A percentile compares a stretch with the other conserved stretches of the same genome.
Evolutionary conservation across 257 asterid genomes (phyloP).

Genomic region (Cruciata laevipes): DNA sequence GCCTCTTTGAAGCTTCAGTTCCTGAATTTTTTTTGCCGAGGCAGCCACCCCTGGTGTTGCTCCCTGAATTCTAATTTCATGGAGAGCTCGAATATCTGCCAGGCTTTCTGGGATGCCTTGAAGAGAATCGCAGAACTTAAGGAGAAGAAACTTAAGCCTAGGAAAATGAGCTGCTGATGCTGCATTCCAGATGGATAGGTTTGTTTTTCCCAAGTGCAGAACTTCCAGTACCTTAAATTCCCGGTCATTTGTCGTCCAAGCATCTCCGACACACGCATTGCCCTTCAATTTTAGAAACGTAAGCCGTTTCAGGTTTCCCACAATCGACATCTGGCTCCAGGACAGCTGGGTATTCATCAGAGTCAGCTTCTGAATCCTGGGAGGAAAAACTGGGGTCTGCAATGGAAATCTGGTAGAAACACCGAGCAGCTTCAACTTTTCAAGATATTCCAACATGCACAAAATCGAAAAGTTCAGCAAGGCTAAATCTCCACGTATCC

Average conservation of each 20-base stretch:
- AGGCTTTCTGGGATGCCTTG: not conserved
- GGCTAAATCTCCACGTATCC: constrained; percentile 40
- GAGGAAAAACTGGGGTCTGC: not conserved
- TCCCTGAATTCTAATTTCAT: too few relatives aligned
- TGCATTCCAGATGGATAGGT: too few relatives aligned
- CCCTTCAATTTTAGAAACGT: too few relatives aligned
- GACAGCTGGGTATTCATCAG: not conserved
- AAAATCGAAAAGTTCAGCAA: constrained; percentile 33
- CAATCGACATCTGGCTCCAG: constrained; percentile 12
- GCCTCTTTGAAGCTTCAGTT: not conserved
- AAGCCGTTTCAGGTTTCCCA: constrained; percentile 4
- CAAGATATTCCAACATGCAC: constrained; percentile 32
- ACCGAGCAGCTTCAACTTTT: constrained; percentile 32
- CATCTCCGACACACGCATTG: too few relatives aligned
- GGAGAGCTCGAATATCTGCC: not conserved
- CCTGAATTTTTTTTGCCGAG: not conserved
- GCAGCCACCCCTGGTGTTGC: not conserved
- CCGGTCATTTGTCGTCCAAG: constrained; percentile 7
- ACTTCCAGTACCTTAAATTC: constrained; percentile 13
- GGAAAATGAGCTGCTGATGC: not conserved
- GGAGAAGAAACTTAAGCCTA: not conserved
- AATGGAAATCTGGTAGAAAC: not conserved
- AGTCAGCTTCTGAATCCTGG: constrained; percentile 5
- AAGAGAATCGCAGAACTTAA: too few relatives aligned
- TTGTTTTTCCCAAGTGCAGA: too few relatives aligned